These are phyloP conservation scores for Cladosporium sp. DNA, from an alignment of 2,329 filamentous ascomycete species.

Conservation along the genomic window DNA sequence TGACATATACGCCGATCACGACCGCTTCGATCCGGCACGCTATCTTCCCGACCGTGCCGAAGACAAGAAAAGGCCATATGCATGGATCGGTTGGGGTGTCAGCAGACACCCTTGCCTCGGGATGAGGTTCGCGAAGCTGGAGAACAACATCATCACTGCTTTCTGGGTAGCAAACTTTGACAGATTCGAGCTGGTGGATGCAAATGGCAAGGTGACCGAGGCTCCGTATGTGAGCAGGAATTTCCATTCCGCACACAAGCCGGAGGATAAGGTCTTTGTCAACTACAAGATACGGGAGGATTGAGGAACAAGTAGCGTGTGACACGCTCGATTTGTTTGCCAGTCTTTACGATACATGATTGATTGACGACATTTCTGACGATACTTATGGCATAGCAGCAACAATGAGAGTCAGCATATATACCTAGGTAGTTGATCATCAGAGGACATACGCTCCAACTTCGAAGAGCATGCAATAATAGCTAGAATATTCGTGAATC, in stretches of 20 bases:
- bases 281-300: conserved; percentile 35
- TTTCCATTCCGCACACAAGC: conserved; percentile 39
- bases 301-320: background rate
- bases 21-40: conserved; percentile 48
- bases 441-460: no score
- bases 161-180: conserved; percentile 50
- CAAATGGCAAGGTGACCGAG: conserved; percentile 31
- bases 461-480: no score
- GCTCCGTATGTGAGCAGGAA: conserved; percentile 37
- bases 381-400: no score
- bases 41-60: conserved; percentile 47
- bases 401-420: no score
- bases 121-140: conserved; percentile 50
- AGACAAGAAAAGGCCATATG: conserved; percentile 40
- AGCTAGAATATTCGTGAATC: no score
- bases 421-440: no score
- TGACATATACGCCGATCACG: conserved; percentile 46
- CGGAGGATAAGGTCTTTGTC: conserved; percentile 32
- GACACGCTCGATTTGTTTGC: background rate
- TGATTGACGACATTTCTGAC: no score
- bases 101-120: conserved; percentile 42
- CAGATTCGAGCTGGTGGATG: conserved; percentile 43
- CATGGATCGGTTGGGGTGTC: conserved; percentile 34
- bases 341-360: no score
- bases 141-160: conserved; percentile 48